Evolutionary conservation across 306 rosid species (phyloP), one percentile per base, ranked within the genome.

Genomic region (Malus domestica): DNA sequence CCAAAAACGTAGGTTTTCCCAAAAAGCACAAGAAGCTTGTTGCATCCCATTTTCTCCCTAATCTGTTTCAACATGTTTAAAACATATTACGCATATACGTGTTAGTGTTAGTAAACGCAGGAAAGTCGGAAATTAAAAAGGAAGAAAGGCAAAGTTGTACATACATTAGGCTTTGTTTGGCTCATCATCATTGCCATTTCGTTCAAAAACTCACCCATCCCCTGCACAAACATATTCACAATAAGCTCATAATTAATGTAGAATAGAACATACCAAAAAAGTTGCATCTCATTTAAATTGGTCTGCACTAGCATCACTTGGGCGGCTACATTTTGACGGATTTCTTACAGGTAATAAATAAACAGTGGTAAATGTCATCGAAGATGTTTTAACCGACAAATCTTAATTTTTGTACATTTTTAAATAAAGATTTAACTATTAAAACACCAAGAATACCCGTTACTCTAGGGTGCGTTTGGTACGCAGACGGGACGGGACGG

Each of bases 161-260:
- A 84, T 81, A 92, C 97, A 80, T 68, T 90, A 38, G 97, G 81
- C 74, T 86, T 87, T 9, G 93, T 87, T 77, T 92, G 93, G 79
- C 80, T 87, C 97, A 95, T 95, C 97, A 95, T 92, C 38, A 90
- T 79, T 27, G 86, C 90, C 99, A 95, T 95, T 82, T 95, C 99
- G 46, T 75, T 83, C 88, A 95, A 77, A 75, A 95, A 92, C 61
- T 92, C 99, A 63, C 93, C 93, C 97, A 95, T 92, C 14, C 89
- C 99, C 99, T 95, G 93, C 88, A 85, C 49, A 14, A 35, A 73
- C 57, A 79, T 66, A 71, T 27, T 73, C 59, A 77, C 45, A 14
- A 71, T 6, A 57, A n/a, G 38, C 29, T 51, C 57, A 51, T 13
- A 13, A 51, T 40, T 40, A 40, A 8, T 40, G 1, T 13, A 18